Evolutionary conservation across 495 filamentous ascomycete species (phyloP), one percentile per base, ranked within the genome.

Genomic region (Aspergillus hancockii): DNA sequence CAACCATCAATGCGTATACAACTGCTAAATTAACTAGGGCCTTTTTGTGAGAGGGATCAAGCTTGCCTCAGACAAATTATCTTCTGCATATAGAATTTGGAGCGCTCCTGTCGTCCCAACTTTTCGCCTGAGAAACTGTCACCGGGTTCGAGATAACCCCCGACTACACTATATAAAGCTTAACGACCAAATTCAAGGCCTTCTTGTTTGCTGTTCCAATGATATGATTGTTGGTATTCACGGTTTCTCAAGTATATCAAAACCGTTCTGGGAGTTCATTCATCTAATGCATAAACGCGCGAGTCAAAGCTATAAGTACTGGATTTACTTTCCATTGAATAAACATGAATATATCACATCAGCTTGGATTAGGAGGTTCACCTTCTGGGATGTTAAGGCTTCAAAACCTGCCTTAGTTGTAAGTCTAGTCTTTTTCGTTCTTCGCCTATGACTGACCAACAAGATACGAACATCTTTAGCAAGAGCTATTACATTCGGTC

Each of bases 391-490:
- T 52, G 49, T 8, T 23, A 23, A 23, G 10, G 41, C 41, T 45
- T 45, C 41, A 4, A 21, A 22, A 4, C 41, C 41, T 25, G 19
- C 19, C 8, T 34, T 34, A 31, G 28, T 52, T 3, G 49, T 52
- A 52, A 32, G 49, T 52, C n/a, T 34, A 1, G n/a, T 16, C 13
- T 52, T 47, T 32, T 40, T 38, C 34, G 28, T 43, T 36, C 16
- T 21, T 31, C 36, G 22, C 43, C 52, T 13, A 36, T 18, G 8
- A 55, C 58, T 55, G 21, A 60, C 46, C 52, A 13, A 16, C 12
- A 51, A 60, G 55, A 49, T 57, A 10, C 55, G 38, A 18, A 57
- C 55, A 4, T 49, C 55, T 0, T n/a, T 32, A 49, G 45, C 30
- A 9, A 31, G 55, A 50, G 25, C 28, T 6, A 19, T 34, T 5